Evolutionary conservation across 805 yeast genomes (phyloP).

Genomic region (Teunomyces stri): DNA sequence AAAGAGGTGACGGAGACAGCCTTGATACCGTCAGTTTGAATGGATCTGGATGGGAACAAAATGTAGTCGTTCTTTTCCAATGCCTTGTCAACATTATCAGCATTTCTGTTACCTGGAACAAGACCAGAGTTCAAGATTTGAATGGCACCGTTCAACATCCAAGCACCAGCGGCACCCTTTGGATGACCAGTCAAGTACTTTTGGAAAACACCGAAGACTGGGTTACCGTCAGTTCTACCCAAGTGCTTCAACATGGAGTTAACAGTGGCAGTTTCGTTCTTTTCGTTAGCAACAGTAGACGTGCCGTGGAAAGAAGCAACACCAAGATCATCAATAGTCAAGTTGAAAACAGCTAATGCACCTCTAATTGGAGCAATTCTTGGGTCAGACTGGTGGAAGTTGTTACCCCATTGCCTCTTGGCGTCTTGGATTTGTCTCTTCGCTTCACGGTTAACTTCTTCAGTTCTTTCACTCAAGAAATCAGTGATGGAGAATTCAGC

Average conservation of each 20-base stretch:
- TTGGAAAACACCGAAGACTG: constrained; percentile 97
- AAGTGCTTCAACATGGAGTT: constrained; percentile 90
- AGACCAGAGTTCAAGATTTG: constrained; percentile 90
- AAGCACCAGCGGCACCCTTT: constrained; percentile 99
- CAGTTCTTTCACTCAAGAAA: constrained; percentile 78
- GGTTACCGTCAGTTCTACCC: constrained; percentile 97
- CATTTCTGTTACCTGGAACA: constrained; percentile 98
- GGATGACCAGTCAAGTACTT: constrained; percentile 99
- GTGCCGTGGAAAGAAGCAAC: constrained; percentile 99
- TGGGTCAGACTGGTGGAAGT: constrained; percentile 86
- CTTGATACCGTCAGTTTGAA: constrained; percentile 95
- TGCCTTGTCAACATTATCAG: constrained; percentile 87
- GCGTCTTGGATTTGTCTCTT: constrained; percentile 82
- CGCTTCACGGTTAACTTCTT: constrained; percentile 84
- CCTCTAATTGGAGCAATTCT: constrained; percentile 97
- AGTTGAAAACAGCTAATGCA: constrained; percentile 89
- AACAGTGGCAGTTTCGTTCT: constrained; percentile 93
- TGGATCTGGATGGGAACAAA: constrained; percentile 88
- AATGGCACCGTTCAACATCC: constrained; percentile 99
- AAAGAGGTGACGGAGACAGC: constrained; percentile 96
- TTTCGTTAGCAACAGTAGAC: constrained; percentile 96
- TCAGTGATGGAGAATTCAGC: constrained; percentile 42
- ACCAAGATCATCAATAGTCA: constrained; percentile 90
- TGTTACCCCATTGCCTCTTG: constrained; percentile 92
- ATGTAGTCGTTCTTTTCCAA: constrained; percentile 85